Percentiles rank a stretch among this genome's conserved stretches.
Conservation (phyloP, 2,329 filamentous ascomycete species). For the Penicillium sp. region DNA sequence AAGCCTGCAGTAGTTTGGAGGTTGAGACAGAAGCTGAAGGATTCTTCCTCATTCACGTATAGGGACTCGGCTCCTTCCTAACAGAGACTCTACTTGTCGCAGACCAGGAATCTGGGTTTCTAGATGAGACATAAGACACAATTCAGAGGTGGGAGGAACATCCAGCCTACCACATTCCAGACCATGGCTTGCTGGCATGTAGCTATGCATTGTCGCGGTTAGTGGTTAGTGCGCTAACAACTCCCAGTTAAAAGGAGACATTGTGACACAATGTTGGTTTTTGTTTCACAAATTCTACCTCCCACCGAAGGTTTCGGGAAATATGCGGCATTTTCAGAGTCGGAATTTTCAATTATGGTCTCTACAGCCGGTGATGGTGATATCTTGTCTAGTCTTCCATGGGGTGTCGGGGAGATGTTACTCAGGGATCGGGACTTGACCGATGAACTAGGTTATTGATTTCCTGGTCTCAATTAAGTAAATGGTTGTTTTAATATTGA, state of each 20-base stretch:
- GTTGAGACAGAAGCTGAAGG: background rate
- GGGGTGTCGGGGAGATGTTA: background rate
- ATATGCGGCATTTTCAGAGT: background rate
- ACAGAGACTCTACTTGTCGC: background rate
- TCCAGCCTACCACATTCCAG: constrained; percentile 2
- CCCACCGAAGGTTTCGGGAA: constrained; percentile 13
- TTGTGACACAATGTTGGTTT: background rate
- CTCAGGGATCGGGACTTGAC: background rate
- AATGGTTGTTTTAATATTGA: background rate
- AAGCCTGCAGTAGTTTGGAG: background rate
- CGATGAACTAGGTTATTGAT: too few relatives aligned
- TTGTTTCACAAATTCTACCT: constrained; percentile 15
- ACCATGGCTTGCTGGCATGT: constrained; percentile 12
- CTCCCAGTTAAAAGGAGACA: background rate
- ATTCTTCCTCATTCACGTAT: background rate
- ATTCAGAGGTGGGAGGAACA: background rate
- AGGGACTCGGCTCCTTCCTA: background rate
- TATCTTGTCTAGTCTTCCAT: background rate
- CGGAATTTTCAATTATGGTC: background rate
- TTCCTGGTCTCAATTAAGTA: background rate
- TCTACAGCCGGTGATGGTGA: background rate
- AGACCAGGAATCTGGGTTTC: background rate
- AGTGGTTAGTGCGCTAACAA: constrained; percentile 14
- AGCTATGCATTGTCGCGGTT: constrained; percentile 16
- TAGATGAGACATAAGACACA: background rate